These are phyloP conservation scores for Glutinoglossum americanum DNA, from an alignment of 495 filamentous ascomycete genomes.

Conservation along the genomic window DNA sequence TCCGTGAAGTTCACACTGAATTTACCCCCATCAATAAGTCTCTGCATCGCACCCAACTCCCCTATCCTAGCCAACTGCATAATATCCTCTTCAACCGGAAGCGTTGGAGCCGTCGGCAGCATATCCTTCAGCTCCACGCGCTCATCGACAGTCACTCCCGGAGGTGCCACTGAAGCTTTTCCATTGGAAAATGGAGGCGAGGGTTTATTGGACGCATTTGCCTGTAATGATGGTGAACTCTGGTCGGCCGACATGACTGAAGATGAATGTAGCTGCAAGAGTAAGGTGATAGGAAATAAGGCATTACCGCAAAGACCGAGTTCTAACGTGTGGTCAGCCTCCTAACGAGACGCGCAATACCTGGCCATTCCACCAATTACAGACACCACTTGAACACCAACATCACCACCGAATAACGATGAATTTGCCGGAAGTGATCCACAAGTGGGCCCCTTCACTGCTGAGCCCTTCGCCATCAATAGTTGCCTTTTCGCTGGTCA, in stretches of 20 bases:
- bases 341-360: neutral
- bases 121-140: conserved; percentile 52
- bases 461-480: conserved; percentile 26
- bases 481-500: conserved; percentile 40
- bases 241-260: neutral
- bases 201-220: conserved; percentile 4
- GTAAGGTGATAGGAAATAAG: neutral
- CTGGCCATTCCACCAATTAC: neutral
- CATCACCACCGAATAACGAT: neutral
- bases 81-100: conserved; percentile 59
- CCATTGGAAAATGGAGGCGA: conserved; percentile 22
- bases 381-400: neutral
- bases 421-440: neutral
- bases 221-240: neutral
- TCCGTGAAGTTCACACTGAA: conserved; percentile 63
- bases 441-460: conserved; percentile 8
- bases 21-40: conserved; percentile 62
- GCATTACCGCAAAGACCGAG: neutral
- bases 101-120: conserved; percentile 23
- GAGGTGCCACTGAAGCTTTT: conserved; percentile 34
- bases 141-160: conserved; percentile 30
- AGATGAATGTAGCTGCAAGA: neutral
- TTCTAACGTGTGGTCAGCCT: neutral
- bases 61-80: conserved; percentile 88
- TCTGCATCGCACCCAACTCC: conserved; percentile 70